Percentiles rank a stretch among this genome's conserved stretches.
phyloP scores from a whole-genome alignment of 2,329 filamentous ascomycete genomes.

The Aspergillus fumigatiaffinis region DNA sequence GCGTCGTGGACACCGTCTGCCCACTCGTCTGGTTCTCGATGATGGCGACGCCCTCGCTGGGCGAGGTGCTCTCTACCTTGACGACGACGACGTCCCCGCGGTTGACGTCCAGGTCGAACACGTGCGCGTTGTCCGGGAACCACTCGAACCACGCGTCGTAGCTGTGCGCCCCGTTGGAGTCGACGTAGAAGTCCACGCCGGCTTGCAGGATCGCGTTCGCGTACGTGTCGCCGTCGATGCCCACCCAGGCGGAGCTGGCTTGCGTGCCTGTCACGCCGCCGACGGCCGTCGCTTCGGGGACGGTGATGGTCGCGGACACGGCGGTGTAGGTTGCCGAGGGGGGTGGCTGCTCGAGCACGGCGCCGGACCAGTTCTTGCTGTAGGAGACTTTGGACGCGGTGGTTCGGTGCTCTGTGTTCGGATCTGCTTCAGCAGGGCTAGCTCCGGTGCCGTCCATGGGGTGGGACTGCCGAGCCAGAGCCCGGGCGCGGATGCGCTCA shows the following conservation, averaged over 20 bases:
- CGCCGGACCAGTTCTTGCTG: slow-evolving; percentile 58
- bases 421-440: slow-evolving; percentile 3
- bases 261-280: slow-evolving; percentile 38
- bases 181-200: slow-evolving; percentile 53
- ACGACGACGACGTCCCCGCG: slow-evolving; percentile 46
- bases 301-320: slow-evolving; percentile 45
- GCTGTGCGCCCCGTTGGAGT: slow-evolving; percentile 29
- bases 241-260: slow-evolving; percentile 56
- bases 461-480: slow-evolving; percentile 21
- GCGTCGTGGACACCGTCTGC: slow-evolving; percentile 49
- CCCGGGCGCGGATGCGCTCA: slow-evolving; percentile 28
- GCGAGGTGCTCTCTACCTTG: slow-evolving; percentile 36
- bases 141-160: slow-evolving; percentile 61
- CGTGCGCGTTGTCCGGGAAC: slow-evolving; percentile 55
- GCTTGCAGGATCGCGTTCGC: slow-evolving; percentile 53
- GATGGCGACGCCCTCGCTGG: slow-evolving; percentile 42
- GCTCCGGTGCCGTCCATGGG: slow-evolving; percentile 15
- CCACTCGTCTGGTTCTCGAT: slow-evolving; percentile 53
- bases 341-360: slow-evolving; percentile 46
- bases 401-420: background rate
- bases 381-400: slow-evolving; percentile 44
- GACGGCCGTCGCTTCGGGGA: slow-evolving; percentile 48
- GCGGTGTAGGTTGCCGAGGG: slow-evolving; percentile 46
- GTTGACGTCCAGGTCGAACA: slow-evolving; percentile 47
- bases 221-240: slow-evolving; percentile 60